Evolutionary conservation across 2,329 filamentous ascomycete species (phyloP), one percentile per base, ranked within the genome.

Genomic region (Helotiales sp.): DNA sequence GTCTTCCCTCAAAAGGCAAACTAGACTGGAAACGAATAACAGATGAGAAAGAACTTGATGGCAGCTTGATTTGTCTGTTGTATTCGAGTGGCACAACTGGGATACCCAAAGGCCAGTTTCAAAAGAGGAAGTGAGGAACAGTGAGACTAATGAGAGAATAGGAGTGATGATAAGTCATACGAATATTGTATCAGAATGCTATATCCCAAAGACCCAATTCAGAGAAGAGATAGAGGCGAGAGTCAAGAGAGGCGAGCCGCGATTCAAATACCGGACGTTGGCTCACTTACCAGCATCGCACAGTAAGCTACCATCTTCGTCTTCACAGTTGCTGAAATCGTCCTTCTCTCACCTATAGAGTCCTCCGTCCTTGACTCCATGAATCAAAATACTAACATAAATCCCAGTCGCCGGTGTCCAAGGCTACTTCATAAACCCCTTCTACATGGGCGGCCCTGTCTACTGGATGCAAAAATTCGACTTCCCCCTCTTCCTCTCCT

Each of bases 1-100:
- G 72, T 9, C 42, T 59, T 7, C 64, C 77, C 1, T 73, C 74
- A 3, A 66, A 71, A 0, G 62, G 73, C 3, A 70, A 72, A 34
- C 70, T 85, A 1, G 69, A 75, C 10, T 88, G 85, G 85, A 66
- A 72, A 33, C 74, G 71, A 24, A 78, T 87, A 40, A 83, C 81
- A 0, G 77, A 86, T 65, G 70, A 70, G 0, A 52, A 70, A 1
- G 71, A 73, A 38, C 72, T 88, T 51, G 75, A 77, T 15, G 66
- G 76, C 6, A 78, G 75, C 58, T 64, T 83, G 84, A 0, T 84
- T 88, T 61, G 87, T 85, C 80, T 95, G 58, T 93, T 95, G 70
- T 95, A 93, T 74, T 89, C 85, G 61, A 87, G 82, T 24, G 87
- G 91, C 3, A 96, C 91, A 0, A 96, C 91, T 0, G 91, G 91